Conservation (phyloP, 192 early-diverging fungal species). For the Coemansia sp. region DNA sequence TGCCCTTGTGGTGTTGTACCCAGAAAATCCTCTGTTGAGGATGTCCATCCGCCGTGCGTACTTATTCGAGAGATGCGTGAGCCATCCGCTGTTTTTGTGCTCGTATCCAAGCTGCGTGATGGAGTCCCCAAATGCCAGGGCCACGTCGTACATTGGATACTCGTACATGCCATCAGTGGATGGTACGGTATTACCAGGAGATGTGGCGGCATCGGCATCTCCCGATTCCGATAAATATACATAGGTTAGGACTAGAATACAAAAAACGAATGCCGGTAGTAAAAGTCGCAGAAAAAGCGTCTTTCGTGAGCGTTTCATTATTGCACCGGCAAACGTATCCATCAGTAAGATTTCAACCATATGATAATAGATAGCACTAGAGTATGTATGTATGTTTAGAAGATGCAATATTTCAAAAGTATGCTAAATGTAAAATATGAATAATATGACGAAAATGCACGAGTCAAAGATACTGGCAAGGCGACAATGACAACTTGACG, state of each 20-base stretch:
- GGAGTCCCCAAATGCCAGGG: slow-evolving; percentile 49
- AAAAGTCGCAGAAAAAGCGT: neutral
- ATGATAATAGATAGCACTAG: neutral
- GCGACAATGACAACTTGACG: no score
- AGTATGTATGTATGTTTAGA: no score
- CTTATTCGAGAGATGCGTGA: slow-evolving; percentile 52
- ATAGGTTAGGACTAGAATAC: neutral
- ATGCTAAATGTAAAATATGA: no score
- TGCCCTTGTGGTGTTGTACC: slow-evolving; percentile 71
- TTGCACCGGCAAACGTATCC: neutral
- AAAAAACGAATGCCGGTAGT: neutral
- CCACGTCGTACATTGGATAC: slow-evolving; percentile 31
- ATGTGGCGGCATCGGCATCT: no score
- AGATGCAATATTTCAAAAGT: no score
- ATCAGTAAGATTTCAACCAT: neutral
- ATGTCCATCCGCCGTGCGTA: slow-evolving; percentile 77
- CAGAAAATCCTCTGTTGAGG: slow-evolving; percentile 80
- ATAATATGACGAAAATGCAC: no score
- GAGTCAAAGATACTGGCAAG: no score
- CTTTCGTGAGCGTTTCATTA: neutral
- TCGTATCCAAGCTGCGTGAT: slow-evolving; percentile 38
- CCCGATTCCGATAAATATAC: neutral
- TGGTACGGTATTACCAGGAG: neutral
- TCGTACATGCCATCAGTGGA: neutral
- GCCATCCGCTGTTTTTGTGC: slow-evolving; percentile 54